phyloP scores from a whole-genome alignment of 306 rosid species.

The Fragaria iinumae region DNA sequence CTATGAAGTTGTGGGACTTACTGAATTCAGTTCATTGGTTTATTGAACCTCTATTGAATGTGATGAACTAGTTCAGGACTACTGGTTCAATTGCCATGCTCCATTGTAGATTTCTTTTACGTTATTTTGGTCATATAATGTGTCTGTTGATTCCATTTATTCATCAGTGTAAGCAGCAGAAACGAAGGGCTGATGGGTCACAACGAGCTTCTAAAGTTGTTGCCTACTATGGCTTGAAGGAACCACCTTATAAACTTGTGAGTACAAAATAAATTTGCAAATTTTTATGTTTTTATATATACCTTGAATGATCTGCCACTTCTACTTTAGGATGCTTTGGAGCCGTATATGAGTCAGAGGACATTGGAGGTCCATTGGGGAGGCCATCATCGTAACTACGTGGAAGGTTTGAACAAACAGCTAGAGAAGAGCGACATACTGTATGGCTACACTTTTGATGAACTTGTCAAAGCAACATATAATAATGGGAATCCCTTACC shows the following conservation, averaged over 20 bases:
- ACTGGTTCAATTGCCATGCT: conserved; percentile 18
- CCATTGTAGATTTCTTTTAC: conserved; percentile 1
- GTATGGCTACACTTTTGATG: conserved; percentile 83
- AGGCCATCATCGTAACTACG: conserved; percentile 62
- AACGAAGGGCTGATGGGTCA: conserved; percentile 32
- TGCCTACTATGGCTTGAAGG: conserved; percentile 78
- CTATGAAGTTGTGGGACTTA: not conserved
- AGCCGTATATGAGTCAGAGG: conserved; percentile 80
- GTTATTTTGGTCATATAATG: conserved; percentile 1
- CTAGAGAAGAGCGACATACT: conserved; percentile 71
- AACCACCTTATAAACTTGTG: conserved; percentile 84
- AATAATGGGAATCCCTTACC: conserved; percentile 86
- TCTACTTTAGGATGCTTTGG: conserved; percentile 73
- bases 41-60: not conserved
- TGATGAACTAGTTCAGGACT: not conserved
- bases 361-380: conserved; percentile 90
- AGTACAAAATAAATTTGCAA: conserved; percentile 19
- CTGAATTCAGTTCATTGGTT: not conserved
- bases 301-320: not conserved
- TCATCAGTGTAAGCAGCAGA: conserved; percentile 39
- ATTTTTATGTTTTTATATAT: not conserved
- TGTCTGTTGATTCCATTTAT: conserved; percentile 20
- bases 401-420: conserved; percentile 76
- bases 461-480: conserved; percentile 84
- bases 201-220: conserved; percentile 45